Base-by-base conservation (phyloP, 768 basidiomycete species). In the Lactarius vividus region DNA sequence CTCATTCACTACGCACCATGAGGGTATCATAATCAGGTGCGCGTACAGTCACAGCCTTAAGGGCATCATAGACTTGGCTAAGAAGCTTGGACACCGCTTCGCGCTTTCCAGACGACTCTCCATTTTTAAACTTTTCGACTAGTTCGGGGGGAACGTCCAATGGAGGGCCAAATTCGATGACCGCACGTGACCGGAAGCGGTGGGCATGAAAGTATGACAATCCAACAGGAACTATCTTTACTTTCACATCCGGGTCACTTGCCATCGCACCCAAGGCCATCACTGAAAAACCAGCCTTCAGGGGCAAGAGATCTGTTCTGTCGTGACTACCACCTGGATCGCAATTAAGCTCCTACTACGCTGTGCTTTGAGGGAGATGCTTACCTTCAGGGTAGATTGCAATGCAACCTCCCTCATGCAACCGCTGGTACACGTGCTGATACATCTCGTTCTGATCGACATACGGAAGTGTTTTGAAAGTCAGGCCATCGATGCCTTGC, bases 251-350 rank as follows among this genome's bases (percentile, higher is more conserved):
- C 4, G 94, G 88, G 74, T 98, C 85, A 66, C 89, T 88, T 9
- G 92, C 92, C 94, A 98, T 96, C 2, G 97, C 95, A 35, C 97
- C 97, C 11, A 99, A 83, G 29, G 97, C 96, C 96, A 99, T 98
- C 72, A 98, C 85, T 2, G 95, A 91, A 39, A 98, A 96, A 7
- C 97, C 97, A 26, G 97, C 96, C 78, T 99, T 99, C 42, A 99
- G 83, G 1, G 97, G 97, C 20, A 98, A 85, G 57, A 98, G 83
- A 77, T 98, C 96, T 11, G 93, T 96, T 56, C 97, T 88, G 77
- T 99, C 97, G 75, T 99, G 97, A 64, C 96, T 98, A 63, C 97
- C 97, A 71, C 97, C 96, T 98, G 37, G 29, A 7, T 18, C n/a
- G 28, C 31, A 33, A 59, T 33, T 67, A 16, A 63, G 57, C 37